These are phyloP conservation scores for Leccinum rimulosum DNA, from an alignment of 768 basidiomycete genomes.

Conservation along the genomic window DNA sequence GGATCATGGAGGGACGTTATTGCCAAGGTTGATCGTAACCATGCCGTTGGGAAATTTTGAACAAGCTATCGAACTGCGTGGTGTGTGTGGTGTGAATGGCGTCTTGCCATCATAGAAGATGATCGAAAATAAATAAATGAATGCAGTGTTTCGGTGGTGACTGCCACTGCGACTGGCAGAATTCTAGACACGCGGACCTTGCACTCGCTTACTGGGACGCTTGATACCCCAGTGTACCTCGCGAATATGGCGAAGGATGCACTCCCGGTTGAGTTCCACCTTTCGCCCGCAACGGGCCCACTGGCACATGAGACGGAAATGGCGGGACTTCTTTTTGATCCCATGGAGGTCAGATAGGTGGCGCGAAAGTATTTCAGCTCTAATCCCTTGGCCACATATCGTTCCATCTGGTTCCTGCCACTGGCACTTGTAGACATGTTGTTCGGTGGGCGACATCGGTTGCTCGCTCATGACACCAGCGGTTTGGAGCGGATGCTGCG, in stretches of 20 bases:
- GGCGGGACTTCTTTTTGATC: slow-evolving; percentile 9
- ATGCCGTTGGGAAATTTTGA: slow-evolving; percentile 43
- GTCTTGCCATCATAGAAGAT: too few relatives aligned
- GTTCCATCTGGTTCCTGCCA: slow-evolving; percentile 8
- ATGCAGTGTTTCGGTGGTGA: background rate
- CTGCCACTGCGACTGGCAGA: too few relatives aligned
- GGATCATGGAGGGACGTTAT: slow-evolving; percentile 5
- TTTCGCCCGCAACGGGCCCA: slow-evolving; percentile 12
- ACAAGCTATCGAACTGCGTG: slow-evolving; percentile 34
- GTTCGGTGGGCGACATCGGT: too few relatives aligned
- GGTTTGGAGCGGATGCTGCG: too few relatives aligned
- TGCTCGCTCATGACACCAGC: too few relatives aligned
- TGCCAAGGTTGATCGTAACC: slow-evolving; percentile 21
- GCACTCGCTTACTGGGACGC: slow-evolving; percentile 8
- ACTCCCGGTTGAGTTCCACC: slow-evolving; percentile 16
- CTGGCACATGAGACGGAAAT: background rate
- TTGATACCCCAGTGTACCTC: slow-evolving; percentile 16
- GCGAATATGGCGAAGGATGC: slow-evolving; percentile 15
- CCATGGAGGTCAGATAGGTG: slow-evolving; percentile 17
- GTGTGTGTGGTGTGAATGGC: too few relatives aligned
- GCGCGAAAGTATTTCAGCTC: background rate
- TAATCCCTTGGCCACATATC: slow-evolving; percentile 2
- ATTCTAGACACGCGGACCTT: background rate
- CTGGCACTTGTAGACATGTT: background rate
- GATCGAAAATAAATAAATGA: background rate